A percentile compares a stretch with the other conserved stretches of the same genome.
Conservation (phyloP, 306 rosid genomes). For the Hippophae tibetana region DNA sequence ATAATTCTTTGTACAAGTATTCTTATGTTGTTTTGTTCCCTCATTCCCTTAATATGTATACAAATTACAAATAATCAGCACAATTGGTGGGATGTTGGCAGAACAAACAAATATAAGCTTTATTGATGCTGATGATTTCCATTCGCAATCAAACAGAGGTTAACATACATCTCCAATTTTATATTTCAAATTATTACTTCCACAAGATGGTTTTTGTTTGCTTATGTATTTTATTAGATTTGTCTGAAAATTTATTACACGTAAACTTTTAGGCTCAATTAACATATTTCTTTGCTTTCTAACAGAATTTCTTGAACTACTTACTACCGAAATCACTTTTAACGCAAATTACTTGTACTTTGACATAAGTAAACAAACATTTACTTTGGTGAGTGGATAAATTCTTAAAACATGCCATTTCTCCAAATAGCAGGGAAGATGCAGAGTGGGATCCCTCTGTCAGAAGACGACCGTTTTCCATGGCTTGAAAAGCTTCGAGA, state of each 20-base stretch:
- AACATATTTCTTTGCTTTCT: too few species aligned
- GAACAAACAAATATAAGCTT: conserved; percentile 34
- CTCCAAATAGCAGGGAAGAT: conserved; percentile 49
- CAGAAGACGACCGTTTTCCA: conserved; percentile 65
- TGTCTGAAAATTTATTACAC: too few species aligned
- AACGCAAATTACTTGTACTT: too few species aligned
- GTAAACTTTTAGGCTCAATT: too few species aligned
- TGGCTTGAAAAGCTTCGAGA: conserved; percentile 67
- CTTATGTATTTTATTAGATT: too few species aligned
- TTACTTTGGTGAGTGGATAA: neutral
- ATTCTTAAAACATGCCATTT: neutral
- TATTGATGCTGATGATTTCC: conserved; percentile 88
- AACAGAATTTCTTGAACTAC: too few species aligned
- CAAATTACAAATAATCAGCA: conserved; percentile 34
- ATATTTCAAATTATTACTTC: neutral
- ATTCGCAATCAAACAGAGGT: conserved; percentile 75
- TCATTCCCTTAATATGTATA: neutral
- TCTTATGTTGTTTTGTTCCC: neutral
- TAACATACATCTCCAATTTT: neutral
- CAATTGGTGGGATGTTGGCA: conserved; percentile 65
- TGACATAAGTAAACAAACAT: too few species aligned
- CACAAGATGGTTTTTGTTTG: too few species aligned
- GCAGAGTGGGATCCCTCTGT: conserved; percentile 62
- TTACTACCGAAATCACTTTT: too few species aligned
- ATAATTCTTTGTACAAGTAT: neutral